phyloP scores from a whole-genome alignment of 1,284 basidiomycete species.

The Exobasidium rhododendri region DNA sequence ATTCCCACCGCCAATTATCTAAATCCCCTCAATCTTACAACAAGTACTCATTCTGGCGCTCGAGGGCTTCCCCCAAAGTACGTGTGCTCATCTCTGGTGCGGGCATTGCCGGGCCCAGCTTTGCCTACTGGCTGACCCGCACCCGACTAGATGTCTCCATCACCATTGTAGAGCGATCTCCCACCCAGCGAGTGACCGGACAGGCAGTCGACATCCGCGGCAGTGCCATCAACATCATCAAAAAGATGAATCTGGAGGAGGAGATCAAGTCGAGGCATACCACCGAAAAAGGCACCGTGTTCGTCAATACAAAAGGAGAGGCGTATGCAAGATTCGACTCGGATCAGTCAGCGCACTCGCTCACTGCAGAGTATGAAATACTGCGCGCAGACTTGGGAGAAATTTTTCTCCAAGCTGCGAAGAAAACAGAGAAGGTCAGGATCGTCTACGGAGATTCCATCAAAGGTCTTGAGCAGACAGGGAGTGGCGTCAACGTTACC shows the following conservation, averaged over 20 bases:
- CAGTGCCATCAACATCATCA: slow-evolving; percentile 42
- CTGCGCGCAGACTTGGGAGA: slow-evolving; percentile 29
- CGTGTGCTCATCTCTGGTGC: slow-evolving; percentile 55
- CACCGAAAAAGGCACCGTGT: slow-evolving; percentile 45
- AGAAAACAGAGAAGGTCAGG: slow-evolving; percentile 13
- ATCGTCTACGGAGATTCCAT: slow-evolving; percentile 25
- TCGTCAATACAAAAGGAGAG: slow-evolving; percentile 36
- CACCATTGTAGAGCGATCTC: slow-evolving; percentile 54
- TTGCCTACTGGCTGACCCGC: slow-evolving; percentile 46
- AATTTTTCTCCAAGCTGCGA: slow-evolving; percentile 22
- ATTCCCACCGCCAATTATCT: no score
- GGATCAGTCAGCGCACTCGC: no score
- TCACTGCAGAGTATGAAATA: slow-evolving; percentile 33
- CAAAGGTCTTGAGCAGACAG: slow-evolving; percentile 16
- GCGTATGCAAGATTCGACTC: slow-evolving; percentile 31
- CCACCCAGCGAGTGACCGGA: slow-evolving; percentile 38
- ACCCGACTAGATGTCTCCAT: slow-evolving; percentile 34
- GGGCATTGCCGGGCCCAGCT: slow-evolving; percentile 54
- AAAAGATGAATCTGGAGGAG: slow-evolving; percentile 45
- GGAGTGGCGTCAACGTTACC: slow-evolving; percentile 17
- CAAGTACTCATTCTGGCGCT: no score
- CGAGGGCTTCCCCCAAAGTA: no score
- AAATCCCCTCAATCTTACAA: no score
- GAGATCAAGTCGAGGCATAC: slow-evolving; percentile 38
- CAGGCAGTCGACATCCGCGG: slow-evolving; percentile 54